Evolutionary conservation across 1,284 basidiomycete genomes (phyloP), one percentile per base, ranked within the genome.

Genomic region (Ustilago shanxiensis): DNA sequence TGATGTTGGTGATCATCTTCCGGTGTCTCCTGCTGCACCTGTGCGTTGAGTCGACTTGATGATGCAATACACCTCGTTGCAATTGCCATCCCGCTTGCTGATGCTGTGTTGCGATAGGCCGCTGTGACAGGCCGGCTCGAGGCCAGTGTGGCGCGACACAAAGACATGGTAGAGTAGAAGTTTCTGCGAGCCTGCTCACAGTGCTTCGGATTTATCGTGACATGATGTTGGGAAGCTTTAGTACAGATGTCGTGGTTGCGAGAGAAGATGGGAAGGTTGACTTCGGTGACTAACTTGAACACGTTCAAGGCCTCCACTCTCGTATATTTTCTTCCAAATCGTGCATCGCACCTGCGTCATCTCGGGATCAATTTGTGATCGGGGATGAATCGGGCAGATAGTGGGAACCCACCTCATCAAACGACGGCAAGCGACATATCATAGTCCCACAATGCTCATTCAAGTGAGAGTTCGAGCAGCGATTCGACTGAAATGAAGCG

Each of bases 21-120:
- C 6, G 45, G 14, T 3, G 18, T 28, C 2, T 53, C 60, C 11
- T 63, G 51, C 37, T 67, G 70, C 0, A 67, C 64, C 39, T 67
- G 70, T 33, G 64, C 70, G 11, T 26, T 35, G 9, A n/a, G 29
- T 5, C 52, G 44, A 11, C 60, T 63, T 26, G 70, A 72, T 6
- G 70, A 72, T 9, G 65, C 64, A 26, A 67, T 53, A 52, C 28
- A 35, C 22, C 65, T 33, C n/a, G 31, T 18, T n/a, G 51, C 51
- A 8, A 5, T 33, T 9, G 18, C 3, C 3, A 33, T 10, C 14
- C 44, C n/a, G 28, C 37, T 51, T 7, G 49, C 39, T 3, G 58
- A 45, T 4, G 58, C 13, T 11, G 37, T 33, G 7, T 22, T 13
- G 18, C 39, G 47, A 57, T 39, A 47, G 5, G 50, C 14, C 11